Evolutionary conservation across 768 basidiomycete species (phyloP).

Genomic region (Boletus subparvulus): DNA sequence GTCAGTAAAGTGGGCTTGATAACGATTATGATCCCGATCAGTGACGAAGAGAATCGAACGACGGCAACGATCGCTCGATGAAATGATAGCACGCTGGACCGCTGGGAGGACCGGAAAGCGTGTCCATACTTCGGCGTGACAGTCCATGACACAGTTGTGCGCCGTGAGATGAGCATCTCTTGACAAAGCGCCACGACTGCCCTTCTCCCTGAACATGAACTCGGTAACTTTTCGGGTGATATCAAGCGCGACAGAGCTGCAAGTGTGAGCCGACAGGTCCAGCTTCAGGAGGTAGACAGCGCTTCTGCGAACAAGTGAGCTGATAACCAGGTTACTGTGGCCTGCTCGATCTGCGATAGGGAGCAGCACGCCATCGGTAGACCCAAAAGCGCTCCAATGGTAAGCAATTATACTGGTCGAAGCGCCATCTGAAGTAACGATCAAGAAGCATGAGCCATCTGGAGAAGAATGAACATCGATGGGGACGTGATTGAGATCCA

Average conservation of each 20-base stretch:
- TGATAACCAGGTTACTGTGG: constrained; percentile 34
- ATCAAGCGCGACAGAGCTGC: constrained; percentile 47
- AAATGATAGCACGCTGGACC: constrained; percentile 44
- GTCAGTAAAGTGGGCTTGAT: constrained; percentile 42
- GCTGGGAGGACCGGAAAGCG: constrained; percentile 59
- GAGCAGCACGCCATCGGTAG: constrained; percentile 42
- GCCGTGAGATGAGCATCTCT: constrained; percentile 23
- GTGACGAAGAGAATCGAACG: constrained; percentile 47
- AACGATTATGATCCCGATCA: constrained; percentile 35
- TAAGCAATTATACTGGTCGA: constrained; percentile 36
- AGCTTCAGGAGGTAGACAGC: constrained; percentile 46
- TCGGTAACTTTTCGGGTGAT: constrained; percentile 59
- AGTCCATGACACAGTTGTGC: constrained; percentile 54
- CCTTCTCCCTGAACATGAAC: constrained; percentile 54
- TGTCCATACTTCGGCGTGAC: constrained; percentile 57
- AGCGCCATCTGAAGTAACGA: constrained; percentile 25
- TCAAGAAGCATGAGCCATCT: constrained; percentile 54
- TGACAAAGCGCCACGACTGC: constrained; percentile 19
- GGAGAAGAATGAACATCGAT: constrained; percentile 44
- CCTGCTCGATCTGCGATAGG: constrained; percentile 30
- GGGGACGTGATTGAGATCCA: constrained; percentile 40
- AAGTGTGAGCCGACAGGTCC: constrained; percentile 31
- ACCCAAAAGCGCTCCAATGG: constrained; percentile 62
- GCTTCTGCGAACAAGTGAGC: constrained; percentile 44
- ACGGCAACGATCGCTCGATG: constrained; percentile 29